Base-by-base conservation (phyloP, 345 rosid species). In the Citrus mangshanensis region DNA sequence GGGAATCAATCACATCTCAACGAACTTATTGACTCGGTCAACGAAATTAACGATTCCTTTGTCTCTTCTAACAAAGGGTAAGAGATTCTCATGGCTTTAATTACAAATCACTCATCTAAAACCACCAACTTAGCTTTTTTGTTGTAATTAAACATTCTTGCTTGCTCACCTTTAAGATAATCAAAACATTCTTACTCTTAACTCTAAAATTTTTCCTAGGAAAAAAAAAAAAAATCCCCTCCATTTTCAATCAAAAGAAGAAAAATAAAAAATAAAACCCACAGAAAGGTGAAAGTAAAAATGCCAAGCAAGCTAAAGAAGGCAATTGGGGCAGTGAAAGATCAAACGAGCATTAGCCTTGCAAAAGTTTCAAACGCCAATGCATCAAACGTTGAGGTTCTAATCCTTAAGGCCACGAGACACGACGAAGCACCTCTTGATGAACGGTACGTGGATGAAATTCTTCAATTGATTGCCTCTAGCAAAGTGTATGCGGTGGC, bases 221-320 rank as follows among this genome's bases (percentile, higher is more conserved):
- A 6, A 55, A 77, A 27, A 3, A 0, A 3, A 0, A 42, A 46
- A 46, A 46, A 46, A 46, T 13, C 18, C 35, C 56, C 6, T 32
- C 2, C 10, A 21, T 21, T 66, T 51, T 56, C 73, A 40, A 28
- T 18, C 63, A n/a, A 66, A 76, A 28, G 27, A 46, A 46, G 51
- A 46, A 46, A 46, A 46, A 46, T 13, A 46, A 13, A 13, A 12
- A 46, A 46, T 12, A 46, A 3, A 60, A 37, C 24, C 38, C 2
- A 66, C 25, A 40, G 5, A 7, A 21, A 38, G 51, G 65, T 61
- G 32, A 61, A 6, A 10, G 1, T 21, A 54, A 72, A 35, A 9
- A 93, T 93, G 98, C 93, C 97, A 40, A 92, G 97, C 93, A 95
- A 90, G 87, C 80, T 96, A 0, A 88, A 88, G 83, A 96, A 90